Evolutionary conservation across 805 yeast species (phyloP).

Genomic region (Yarrowia osloensis): DNA sequence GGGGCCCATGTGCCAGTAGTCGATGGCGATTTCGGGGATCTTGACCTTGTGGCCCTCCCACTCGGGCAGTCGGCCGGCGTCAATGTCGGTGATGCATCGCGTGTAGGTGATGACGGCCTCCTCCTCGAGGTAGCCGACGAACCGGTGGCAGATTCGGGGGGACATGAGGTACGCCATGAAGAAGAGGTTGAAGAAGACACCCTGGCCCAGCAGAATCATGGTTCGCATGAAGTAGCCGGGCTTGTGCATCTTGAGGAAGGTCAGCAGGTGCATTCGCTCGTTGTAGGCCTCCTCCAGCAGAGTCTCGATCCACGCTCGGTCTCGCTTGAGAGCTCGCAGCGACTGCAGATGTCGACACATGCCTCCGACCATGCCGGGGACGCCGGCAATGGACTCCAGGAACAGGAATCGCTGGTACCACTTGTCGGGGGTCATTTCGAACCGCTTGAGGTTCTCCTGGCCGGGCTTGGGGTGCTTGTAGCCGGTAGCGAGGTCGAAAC

Average conservation of each 20-base stretch:
- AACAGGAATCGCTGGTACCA: conserved; percentile 65
- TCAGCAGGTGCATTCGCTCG: conserved; percentile 73
- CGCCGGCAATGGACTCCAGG: conserved; percentile 73
- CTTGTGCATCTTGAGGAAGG: conserved; percentile 63
- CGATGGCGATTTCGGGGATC: conserved; percentile 53
- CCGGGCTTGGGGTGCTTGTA: conserved; percentile 57
- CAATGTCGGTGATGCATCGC: conserved; percentile 57
- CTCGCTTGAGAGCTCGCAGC: conserved; percentile 60
- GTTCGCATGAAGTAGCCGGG: conserved; percentile 60
- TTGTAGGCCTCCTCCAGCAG: conserved; percentile 74
- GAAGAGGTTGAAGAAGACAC: conserved; percentile 67
- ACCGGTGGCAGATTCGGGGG: conserved; percentile 70
- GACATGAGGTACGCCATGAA: conserved; percentile 58
- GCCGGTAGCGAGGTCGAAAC: conserved; percentile 66
- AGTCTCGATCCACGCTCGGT: conserved; percentile 75
- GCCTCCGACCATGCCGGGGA: conserved; percentile 79
- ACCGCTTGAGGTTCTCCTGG: conserved; percentile 42
- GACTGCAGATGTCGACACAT: conserved; percentile 69
- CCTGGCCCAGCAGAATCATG: conserved; percentile 65
- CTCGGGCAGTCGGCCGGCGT: conserved; percentile 52
- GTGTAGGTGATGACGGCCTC: conserved; percentile 73
- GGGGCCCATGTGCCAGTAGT: conserved; percentile 62
- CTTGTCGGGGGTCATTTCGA: conserved; percentile 59
- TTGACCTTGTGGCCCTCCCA: conserved; percentile 43
- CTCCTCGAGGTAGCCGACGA: conserved; percentile 76